phyloP scores from a whole-genome alignment of 495 filamentous ascomycete species.

The Lasiosphaeria miniovina region DNA sequence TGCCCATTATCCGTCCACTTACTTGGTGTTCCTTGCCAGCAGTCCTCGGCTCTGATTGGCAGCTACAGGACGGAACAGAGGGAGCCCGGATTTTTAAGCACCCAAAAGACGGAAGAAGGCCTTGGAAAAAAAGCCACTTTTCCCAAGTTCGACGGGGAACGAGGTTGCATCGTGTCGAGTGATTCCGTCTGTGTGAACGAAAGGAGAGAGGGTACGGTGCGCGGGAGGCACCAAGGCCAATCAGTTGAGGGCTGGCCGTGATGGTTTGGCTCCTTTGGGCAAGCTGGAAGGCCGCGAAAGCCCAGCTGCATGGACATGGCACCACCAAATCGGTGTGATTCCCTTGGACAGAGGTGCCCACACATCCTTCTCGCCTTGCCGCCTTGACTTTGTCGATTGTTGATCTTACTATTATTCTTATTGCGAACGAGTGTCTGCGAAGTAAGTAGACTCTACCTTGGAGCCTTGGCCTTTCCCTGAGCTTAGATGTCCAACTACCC shows the following conservation, averaged over 20 bases:
- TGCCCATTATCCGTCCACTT: not conserved
- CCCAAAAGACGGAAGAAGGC: not conserved
- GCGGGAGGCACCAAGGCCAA: not conserved
- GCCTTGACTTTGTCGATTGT: not conserved
- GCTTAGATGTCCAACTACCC: too few relatives aligned
- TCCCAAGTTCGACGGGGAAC: not conserved
- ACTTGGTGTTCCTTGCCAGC: too few relatives aligned
- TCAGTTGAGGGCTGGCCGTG: not conserved
- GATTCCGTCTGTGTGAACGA: not conserved
- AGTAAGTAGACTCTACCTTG: too few relatives aligned
- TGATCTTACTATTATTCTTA: not conserved
- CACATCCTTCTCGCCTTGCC: not conserved
- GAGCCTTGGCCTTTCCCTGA: too few relatives aligned
- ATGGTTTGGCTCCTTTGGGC: not conserved
- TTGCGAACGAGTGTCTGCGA: too few relatives aligned
- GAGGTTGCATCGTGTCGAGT: not conserved
- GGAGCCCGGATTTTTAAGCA: not conserved
- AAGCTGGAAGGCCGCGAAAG: not conserved
- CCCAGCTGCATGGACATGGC: not conserved
- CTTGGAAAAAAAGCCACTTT: not conserved
- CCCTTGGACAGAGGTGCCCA: not conserved
- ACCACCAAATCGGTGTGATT: conserved; percentile 18
- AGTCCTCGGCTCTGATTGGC: too few relatives aligned
- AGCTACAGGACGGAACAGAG: too few relatives aligned
- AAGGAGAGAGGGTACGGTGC: too few relatives aligned